phyloP scores from a whole-genome alignment of 768 basidiomycete species.

The Auricularia sp. region DNA sequence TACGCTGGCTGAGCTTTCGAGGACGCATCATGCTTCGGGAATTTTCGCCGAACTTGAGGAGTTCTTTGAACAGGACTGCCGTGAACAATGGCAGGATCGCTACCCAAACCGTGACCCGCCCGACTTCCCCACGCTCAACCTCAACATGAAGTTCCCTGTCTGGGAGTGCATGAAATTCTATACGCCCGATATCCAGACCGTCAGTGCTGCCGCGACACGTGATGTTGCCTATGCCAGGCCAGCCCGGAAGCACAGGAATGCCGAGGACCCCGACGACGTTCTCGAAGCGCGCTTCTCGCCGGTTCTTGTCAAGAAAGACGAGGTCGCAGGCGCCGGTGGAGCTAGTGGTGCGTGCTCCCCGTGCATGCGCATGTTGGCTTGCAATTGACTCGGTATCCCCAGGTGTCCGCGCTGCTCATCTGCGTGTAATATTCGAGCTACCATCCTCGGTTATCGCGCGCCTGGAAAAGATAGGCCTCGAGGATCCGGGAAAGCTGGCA shows the following conservation, averaged over 20 bases:
- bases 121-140: neutral
- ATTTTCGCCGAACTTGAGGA: neutral
- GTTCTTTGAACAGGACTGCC: neutral
- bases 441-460: neutral
- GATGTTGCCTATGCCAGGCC: neutral
- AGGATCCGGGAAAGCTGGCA: neutral
- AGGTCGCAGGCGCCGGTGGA: no score
- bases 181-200: neutral
- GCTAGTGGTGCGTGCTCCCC: no score
- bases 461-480: neutral
- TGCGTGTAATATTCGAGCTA: neutral
- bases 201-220: neutral
- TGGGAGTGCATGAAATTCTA: neutral
- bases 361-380: no score
- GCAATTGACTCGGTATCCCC: no score
- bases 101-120: neutral
- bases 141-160: neutral
- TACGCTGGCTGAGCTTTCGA: neutral
- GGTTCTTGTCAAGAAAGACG: neutral
- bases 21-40: neutral
- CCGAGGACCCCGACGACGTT: neutral
- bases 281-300: neutral
- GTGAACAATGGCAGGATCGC: neutral
- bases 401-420: neutral
- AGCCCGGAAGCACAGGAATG: no score